Conservation (phyloP, 257 asterid species). For the Schizonepeta tenuifolia region DNA sequence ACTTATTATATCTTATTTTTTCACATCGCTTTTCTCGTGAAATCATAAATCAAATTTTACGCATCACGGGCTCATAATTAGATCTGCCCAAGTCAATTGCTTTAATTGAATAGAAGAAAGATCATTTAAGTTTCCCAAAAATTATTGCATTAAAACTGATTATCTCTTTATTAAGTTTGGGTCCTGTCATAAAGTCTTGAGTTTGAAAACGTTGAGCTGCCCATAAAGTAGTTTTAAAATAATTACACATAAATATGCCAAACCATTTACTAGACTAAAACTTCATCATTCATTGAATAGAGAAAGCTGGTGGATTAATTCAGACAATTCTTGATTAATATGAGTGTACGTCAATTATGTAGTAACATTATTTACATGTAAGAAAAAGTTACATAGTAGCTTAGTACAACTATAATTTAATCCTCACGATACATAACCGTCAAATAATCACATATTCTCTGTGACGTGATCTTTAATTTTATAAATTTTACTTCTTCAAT, state of each 20-base stretch:
- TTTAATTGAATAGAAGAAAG: background rate
- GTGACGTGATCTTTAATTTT: too few relatives aligned
- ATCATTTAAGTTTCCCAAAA: background rate
- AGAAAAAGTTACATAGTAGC: background rate
- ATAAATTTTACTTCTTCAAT: too few relatives aligned
- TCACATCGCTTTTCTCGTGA: background rate
- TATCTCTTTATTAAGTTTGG: conserved; percentile 3
- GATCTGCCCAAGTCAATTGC: background rate
- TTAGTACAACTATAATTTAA: background rate
- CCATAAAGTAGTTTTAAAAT: conserved; percentile 34
- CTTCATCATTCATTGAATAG: conserved; percentile 15
- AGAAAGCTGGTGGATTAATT: conserved; percentile 2
- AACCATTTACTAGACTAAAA: background rate
- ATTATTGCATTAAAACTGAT: background rate
- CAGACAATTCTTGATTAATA: background rate
- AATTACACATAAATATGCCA: conserved; percentile 18
- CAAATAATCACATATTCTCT: background rate
- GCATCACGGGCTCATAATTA: background rate
- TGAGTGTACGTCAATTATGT: background rate
- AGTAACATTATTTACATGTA: background rate
- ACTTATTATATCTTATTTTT: background rate
- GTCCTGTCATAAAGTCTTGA: conserved; percentile 5
- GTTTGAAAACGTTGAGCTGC: conserved; percentile 20
- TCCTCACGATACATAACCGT: background rate
- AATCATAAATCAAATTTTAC: background rate